Evolutionary conservation across 257 asterid genomes (phyloP).

Genomic region (Ligustrum vulgare): DNA sequence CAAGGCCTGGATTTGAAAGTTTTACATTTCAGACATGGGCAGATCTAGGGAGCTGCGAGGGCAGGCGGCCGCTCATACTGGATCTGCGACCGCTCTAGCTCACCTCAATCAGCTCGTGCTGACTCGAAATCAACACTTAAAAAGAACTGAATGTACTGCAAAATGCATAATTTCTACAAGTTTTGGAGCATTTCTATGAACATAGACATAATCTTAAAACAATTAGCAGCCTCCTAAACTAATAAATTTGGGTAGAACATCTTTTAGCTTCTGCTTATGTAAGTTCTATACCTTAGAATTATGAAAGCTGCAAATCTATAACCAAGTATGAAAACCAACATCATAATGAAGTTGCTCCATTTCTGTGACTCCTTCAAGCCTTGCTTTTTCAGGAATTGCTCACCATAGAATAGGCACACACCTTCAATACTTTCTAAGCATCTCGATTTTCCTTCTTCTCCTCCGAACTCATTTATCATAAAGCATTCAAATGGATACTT

Average conservation of each 20-base stretch:
- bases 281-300: constrained; percentile 50
- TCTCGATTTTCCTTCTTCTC: constrained; percentile 43
- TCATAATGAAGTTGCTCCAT: constrained; percentile 56
- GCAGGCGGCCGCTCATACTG: too few species aligned
- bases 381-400: constrained; percentile 47
- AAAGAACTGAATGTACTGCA: not conserved
- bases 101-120: too few species aligned
- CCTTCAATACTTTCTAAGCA: constrained; percentile 53
- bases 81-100: too few species aligned
- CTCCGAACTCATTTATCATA: constrained; percentile 75
- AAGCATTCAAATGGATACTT: constrained; percentile 83
- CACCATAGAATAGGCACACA: constrained; percentile 52
- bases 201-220: not conserved
- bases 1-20: too few species aligned
- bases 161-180: not conserved
- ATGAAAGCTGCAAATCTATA: constrained; percentile 57
- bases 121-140: not conserved
- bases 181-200: not conserved
- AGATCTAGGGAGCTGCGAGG: too few species aligned
- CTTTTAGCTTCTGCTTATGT: constrained; percentile 34
- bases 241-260: not conserved
- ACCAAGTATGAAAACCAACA: constrained; percentile 55
- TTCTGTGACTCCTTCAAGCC: constrained; percentile 60
- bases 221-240: not conserved
- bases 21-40: too few species aligned